phyloP scores from a whole-genome alignment of 2,329 filamentous ascomycete genomes.

The Xylogone sp. region DNA sequence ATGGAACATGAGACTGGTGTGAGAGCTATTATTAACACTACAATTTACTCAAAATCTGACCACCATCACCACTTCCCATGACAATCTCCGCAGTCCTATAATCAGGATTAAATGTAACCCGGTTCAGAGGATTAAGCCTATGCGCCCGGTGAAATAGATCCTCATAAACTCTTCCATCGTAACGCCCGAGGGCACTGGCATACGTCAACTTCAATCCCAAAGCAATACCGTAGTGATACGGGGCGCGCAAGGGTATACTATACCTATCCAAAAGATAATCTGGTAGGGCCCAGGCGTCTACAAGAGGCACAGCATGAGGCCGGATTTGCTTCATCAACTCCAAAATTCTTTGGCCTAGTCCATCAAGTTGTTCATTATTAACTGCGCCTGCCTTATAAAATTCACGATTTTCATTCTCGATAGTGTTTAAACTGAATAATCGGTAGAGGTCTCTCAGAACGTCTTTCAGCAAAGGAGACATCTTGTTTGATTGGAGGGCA shows the following conservation, averaged over 20 bases:
- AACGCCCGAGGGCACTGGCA: constrained; percentile 43
- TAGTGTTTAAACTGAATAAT: constrained; percentile 43
- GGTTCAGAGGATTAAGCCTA: constrained; percentile 46
- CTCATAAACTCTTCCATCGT: constrained; percentile 50
- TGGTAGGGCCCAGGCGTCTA: constrained; percentile 49
- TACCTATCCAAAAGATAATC: constrained; percentile 45
- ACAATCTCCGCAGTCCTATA: constrained; percentile 46
- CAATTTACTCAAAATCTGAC: constrained; percentile 24
- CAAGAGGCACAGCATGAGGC: constrained; percentile 47
- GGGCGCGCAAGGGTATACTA: constrained; percentile 9
- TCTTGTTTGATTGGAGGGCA: constrained; percentile 7
- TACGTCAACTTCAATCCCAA: background rate
- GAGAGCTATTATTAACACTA: background rate
- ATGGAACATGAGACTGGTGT: too few relatives aligned
- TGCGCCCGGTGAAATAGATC: constrained; percentile 48
- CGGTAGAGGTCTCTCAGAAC: constrained; percentile 40
- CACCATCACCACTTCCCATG: constrained; percentile 30
- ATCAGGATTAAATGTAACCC: constrained; percentile 45
- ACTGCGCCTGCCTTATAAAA: constrained; percentile 41
- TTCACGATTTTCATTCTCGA: constrained; percentile 39
- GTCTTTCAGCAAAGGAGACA: constrained; percentile 16
- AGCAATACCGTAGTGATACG: background rate
- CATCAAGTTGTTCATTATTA: constrained; percentile 35
- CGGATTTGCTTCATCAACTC: constrained; percentile 42
- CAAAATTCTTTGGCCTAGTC: constrained; percentile 36